phyloP scores from a whole-genome alignment of 768 basidiomycete genomes.

The Phallus indusiatus region DNA sequence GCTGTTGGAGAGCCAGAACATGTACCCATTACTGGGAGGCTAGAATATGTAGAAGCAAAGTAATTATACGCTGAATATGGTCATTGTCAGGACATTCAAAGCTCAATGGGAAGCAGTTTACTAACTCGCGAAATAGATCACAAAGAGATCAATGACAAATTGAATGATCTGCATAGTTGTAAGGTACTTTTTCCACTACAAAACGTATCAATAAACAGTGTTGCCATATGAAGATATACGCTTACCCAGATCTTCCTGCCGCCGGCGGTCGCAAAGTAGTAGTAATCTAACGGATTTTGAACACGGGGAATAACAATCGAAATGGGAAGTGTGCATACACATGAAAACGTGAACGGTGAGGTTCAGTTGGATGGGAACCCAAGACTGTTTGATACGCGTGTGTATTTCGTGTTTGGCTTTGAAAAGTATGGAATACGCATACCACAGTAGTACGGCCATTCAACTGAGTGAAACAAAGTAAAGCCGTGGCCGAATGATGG shows the following conservation, averaged over 20 bases:
- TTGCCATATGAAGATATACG: background rate
- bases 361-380: conserved; percentile 91
- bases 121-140: conserved; percentile 94
- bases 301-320: background rate
- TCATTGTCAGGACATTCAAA: conserved; percentile 3
- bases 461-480: conserved; percentile 90
- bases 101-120: conserved; percentile 16
- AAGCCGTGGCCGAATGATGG: conserved; percentile 96
- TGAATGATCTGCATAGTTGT: conserved; percentile 96
- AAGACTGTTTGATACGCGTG: conserved; percentile 56
- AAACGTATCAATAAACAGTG: background rate
- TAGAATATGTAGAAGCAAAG: conserved; percentile 51
- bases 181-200: conserved; percentile 96
- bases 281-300: conserved; percentile 65
- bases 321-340: conserved; percentile 54
- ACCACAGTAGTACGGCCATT: conserved; percentile 93
- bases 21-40: conserved; percentile 61
- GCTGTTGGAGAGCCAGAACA: conserved; percentile 87
- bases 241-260: conserved; percentile 93
- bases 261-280: conserved; percentile 97
- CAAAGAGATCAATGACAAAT: conserved; percentile 84
- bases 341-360: conserved; percentile 92
- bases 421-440: conserved; percentile 24
- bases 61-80: conserved; percentile 58
- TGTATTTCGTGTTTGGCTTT: background rate